Evolutionary conservation across 768 basidiomycete species (phyloP).

Genomic region (Strobilomyces echinocephalus): DNA sequence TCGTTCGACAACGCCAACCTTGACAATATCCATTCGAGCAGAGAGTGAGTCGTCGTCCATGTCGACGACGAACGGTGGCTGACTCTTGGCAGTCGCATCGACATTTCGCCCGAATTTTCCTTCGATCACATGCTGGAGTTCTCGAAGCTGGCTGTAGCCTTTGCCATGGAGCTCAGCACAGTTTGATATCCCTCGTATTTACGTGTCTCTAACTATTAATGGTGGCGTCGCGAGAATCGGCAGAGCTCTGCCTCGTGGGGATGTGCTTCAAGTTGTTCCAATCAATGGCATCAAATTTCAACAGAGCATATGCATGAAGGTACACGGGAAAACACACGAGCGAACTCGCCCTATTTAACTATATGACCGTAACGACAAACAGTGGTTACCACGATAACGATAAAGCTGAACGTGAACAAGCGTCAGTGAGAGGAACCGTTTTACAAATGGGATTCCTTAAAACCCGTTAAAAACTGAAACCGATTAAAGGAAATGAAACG

Average conservation of each 20-base stretch:
- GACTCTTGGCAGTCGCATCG: conserved; percentile 57
- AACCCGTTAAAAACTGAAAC: neutral
- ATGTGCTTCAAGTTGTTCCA: no score
- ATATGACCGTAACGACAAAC: neutral
- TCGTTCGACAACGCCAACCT: conserved; percentile 70
- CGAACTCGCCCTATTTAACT: neutral
- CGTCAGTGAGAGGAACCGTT: neutral
- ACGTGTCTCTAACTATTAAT: neutral
- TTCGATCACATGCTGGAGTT: conserved; percentile 89
- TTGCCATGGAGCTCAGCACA: conserved; percentile 71
- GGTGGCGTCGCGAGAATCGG: neutral
- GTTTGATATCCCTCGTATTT: neutral
- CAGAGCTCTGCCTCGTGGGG: no score
- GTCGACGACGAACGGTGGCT: conserved; percentile 37
- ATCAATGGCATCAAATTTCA: neutral
- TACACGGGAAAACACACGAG: neutral
- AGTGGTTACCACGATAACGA: conserved; percentile 1
- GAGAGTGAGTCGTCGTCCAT: conserved; percentile 59
- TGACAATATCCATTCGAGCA: conserved; percentile 70
- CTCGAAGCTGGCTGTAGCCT: conserved; percentile 77
- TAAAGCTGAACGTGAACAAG: neutral
- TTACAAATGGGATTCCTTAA: neutral
- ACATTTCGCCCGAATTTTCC: conserved; percentile 83
- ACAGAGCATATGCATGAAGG: neutral
- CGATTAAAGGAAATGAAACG: neutral